Percentiles rank a stretch among this genome's conserved stretches.
These are phyloP conservation scores for Amylostereum areolatum DNA, from an alignment of 1,284 basidiomycete genomes.

Conservation along the genomic window DNA sequence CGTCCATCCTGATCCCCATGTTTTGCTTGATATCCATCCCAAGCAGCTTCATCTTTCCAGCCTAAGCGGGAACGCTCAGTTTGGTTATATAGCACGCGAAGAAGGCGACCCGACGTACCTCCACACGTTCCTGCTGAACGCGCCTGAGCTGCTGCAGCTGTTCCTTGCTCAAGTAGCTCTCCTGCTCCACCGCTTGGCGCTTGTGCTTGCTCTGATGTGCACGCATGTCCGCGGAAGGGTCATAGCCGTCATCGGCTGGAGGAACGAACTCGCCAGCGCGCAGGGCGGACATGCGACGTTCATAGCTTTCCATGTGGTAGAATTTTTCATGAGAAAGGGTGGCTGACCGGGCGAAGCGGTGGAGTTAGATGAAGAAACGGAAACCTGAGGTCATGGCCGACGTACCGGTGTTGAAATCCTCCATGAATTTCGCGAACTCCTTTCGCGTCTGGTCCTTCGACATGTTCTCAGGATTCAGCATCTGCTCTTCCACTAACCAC, in stretches of 20 bases:
- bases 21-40: conserved; percentile 79
- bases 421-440: conserved; percentile 72
- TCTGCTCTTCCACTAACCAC: conserved; percentile 87
- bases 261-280: conserved; percentile 75
- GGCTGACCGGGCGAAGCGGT: conserved; percentile 53
- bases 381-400: background rate
- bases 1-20: conserved; percentile 80
- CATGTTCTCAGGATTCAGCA: conserved; percentile 81
- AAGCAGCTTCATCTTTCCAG: conserved; percentile 74
- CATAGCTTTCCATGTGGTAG: conserved; percentile 80
- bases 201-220: conserved; percentile 65
- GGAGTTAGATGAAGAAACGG: conserved; percentile 3
- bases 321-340: conserved; percentile 90
- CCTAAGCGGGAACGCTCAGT: conserved; percentile 36
- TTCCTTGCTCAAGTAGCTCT: conserved; percentile 70
- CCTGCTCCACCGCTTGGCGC: conserved; percentile 52
- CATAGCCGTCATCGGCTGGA: conserved; percentile 62
- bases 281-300: conserved; percentile 74
- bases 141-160: conserved; percentile 74
- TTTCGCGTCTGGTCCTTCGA: conserved; percentile 81
- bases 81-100: background rate
- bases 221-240: conserved; percentile 75
- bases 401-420: conserved; percentile 86
- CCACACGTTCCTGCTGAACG: conserved; percentile 76
- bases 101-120: conserved; percentile 40